Evolutionary conservation across 2,329 filamentous ascomycete species (phyloP).

Genomic region (Ascochyta clinopodiicola): DNA sequence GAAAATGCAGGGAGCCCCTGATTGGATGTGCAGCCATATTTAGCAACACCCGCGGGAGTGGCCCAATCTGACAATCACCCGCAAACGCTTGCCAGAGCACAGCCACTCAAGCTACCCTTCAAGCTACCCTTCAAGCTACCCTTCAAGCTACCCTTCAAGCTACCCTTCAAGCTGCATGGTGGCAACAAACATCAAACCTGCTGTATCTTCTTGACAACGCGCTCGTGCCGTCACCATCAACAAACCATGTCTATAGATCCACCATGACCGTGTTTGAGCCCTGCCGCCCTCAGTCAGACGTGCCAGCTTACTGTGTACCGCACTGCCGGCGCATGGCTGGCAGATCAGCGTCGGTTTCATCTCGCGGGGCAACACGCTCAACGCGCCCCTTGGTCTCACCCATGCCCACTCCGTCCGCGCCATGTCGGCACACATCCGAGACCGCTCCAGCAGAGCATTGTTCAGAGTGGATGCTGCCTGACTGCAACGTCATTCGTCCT

Average conservation of each 20-base stretch:
- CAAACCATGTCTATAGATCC: background rate
- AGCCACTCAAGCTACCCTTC: background rate
- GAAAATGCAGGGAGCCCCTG: conserved; percentile 1
- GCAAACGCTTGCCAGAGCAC: background rate
- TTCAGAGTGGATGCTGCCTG: background rate
- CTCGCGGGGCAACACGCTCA: conserved; percentile 7
- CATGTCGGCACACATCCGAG: background rate
- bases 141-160: background rate
- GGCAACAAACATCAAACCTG: background rate
- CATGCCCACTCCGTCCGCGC: background rate
- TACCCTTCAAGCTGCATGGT: background rate
- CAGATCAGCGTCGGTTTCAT: conserved; percentile 6
- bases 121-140: too few relatives aligned
- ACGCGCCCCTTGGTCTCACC: conserved; percentile 1
- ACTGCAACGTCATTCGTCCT: background rate
- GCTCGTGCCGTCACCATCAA: background rate
- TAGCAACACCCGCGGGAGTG: background rate
- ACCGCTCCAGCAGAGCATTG: background rate
- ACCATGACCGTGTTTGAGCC: background rate
- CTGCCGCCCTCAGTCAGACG: background rate
- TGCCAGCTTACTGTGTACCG: background rate
- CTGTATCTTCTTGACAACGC: background rate
- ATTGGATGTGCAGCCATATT: conserved; percentile 5
- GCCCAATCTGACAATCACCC: conserved; percentile 3
- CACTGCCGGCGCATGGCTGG: conserved; percentile 5